phyloP scores from a whole-genome alignment of 768 basidiomycete genomes.

The Dictyophora rubrovolvata region DNA sequence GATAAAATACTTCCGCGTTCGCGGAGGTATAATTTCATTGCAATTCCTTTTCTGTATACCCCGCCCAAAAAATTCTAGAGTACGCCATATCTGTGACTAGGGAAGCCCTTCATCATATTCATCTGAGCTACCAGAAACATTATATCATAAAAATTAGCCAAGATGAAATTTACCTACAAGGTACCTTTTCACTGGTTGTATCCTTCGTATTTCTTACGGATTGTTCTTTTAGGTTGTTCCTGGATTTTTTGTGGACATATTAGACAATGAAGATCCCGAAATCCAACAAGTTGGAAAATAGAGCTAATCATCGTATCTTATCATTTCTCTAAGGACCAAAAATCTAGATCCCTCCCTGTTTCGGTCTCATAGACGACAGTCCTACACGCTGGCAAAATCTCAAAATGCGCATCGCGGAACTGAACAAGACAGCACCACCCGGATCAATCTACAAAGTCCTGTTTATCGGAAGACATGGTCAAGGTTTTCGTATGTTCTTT shows the following conservation, averaged over 20 bases:
- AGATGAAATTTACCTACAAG: neutral
- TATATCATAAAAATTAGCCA: neutral
- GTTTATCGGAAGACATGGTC: slow-evolving; percentile 58
- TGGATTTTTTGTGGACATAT: slow-evolving; percentile 36
- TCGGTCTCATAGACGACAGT: slow-evolving; percentile 47
- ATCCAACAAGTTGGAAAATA: neutral
- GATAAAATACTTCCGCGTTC: neutral
- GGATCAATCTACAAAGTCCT: slow-evolving; percentile 50
- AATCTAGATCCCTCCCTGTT: slow-evolving; percentile 41
- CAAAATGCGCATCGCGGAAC: slow-evolving; percentile 26
- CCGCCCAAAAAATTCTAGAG: neutral
- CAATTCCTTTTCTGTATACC: neutral
- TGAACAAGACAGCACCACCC: slow-evolving; percentile 33
- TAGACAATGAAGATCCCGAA: slow-evolving; percentile 17
- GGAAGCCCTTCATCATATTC: no score
- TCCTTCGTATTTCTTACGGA: no score
- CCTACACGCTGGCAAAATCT: slow-evolving; percentile 42
- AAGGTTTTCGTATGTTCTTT: slow-evolving; percentile 52
- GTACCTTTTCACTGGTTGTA: neutral
- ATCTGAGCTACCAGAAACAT: no score
- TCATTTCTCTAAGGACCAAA: neutral
- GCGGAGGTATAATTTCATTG: neutral
- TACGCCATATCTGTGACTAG: neutral
- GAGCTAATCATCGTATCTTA: neutral
- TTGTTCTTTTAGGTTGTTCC: slow-evolving; percentile 22